Evolutionary conservation across 2,329 filamentous ascomycete genomes (phyloP).

Genomic region (Talaromyces verruculosus): DNA sequence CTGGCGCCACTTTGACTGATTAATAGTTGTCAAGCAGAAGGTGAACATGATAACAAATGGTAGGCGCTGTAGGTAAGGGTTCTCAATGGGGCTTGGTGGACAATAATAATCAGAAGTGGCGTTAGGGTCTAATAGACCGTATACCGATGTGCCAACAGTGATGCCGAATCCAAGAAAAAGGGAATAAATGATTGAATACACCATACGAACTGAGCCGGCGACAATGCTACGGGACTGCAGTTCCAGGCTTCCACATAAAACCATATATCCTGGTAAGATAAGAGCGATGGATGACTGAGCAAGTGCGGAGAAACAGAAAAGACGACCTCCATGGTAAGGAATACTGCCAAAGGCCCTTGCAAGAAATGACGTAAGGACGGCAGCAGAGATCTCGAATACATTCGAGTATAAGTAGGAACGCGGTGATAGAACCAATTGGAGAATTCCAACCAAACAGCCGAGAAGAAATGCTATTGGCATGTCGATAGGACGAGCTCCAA

Average conservation of each 20-base stretch:
- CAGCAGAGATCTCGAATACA: slow-evolving; percentile 65
- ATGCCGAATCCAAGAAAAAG: slow-evolving; percentile 73
- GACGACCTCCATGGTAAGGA: slow-evolving; percentile 42
- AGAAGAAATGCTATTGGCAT: slow-evolving; percentile 75
- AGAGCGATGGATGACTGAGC: slow-evolving; percentile 72
- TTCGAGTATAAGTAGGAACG: slow-evolving; percentile 68
- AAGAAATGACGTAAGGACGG: slow-evolving; percentile 67
- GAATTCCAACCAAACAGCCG: slow-evolving; percentile 69
- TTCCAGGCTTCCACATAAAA: slow-evolving; percentile 63
- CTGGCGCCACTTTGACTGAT: slow-evolving; percentile 80
- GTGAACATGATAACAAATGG: slow-evolving; percentile 75
- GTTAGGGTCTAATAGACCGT: slow-evolving; percentile 59
- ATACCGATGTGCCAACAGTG: slow-evolving; percentile 64
- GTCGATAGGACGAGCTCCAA: slow-evolving; percentile 74
- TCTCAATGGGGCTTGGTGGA: slow-evolving; percentile 51
- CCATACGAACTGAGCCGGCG: slow-evolving; percentile 72
- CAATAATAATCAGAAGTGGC: slow-evolving; percentile 55
- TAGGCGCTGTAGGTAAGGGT: slow-evolving; percentile 58
- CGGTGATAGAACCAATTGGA: slow-evolving; percentile 75
- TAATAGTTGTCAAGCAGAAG: slow-evolving; percentile 73
- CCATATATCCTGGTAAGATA: slow-evolving; percentile 69
- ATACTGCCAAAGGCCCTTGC: slow-evolving; percentile 70
- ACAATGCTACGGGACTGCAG: slow-evolving; percentile 69
- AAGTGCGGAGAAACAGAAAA: slow-evolving; percentile 72
- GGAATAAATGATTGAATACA: slow-evolving; percentile 73